A percentile compares a stretch with the other conserved stretches of the same genome.
Conservation (phyloP, 345 rosid genomes). For the Eucalyptus sp. region DNA sequence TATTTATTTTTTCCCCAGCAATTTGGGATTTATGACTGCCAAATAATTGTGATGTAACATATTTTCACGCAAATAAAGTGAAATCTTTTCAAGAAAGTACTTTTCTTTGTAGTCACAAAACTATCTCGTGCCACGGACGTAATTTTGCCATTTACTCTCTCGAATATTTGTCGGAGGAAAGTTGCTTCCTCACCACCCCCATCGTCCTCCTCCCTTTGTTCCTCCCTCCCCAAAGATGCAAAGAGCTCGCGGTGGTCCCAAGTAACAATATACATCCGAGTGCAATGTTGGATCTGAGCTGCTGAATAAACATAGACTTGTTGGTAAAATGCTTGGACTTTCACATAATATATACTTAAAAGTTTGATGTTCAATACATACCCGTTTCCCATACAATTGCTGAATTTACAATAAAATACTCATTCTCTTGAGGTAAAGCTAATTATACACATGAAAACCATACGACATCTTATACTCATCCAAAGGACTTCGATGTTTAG, state of each 20-base stretch:
- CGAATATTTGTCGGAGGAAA: neutral
- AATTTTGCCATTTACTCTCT: neutral
- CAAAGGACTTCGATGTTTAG: neutral
- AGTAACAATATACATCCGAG: neutral
- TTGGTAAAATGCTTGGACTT: neutral
- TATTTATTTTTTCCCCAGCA: neutral
- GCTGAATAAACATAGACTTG: neutral
- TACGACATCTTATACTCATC: neutral
- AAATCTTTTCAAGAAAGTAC: neutral
- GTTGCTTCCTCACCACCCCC: accelerated
- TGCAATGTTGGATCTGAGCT: neutral
- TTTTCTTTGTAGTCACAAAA: neutral
- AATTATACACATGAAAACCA: neutral
- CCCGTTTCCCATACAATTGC: neutral
- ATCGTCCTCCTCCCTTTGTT: too few species aligned
- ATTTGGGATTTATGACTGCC: neutral
- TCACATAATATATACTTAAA: neutral
- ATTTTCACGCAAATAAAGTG: neutral
- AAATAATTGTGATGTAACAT: neutral
- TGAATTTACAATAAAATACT: neutral
- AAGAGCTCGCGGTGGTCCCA: neutral
- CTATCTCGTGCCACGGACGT: neutral
- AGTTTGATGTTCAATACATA: neutral
- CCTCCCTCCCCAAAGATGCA: neutral
- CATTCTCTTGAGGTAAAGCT: neutral